A percentile compares a stretch with the other conserved stretches of the same genome.
Evolutionary conservation across 139 green algal genomes (phyloP).

Genomic region (Tetraselmis striata): DNA sequence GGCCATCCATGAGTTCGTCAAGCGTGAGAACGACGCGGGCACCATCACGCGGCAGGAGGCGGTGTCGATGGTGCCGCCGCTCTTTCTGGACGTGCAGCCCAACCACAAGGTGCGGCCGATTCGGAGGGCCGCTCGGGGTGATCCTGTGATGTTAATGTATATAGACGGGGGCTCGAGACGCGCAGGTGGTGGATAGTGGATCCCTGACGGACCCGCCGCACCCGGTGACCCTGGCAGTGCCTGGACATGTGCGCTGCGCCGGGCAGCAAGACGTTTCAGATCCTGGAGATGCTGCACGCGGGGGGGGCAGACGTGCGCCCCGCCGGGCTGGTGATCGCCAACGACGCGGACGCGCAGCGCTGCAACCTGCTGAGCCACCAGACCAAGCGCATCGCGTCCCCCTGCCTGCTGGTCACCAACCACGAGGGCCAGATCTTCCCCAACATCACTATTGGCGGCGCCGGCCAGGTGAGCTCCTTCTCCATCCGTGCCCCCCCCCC

Average conservation of each 20-base stretch:
- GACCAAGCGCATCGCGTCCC: conserved; percentile 81
- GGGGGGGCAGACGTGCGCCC: conserved; percentile 11
- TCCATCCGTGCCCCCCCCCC: too few relatives aligned
- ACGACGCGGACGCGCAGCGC: conserved; percentile 89
- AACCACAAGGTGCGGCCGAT: conserved; percentile 81
- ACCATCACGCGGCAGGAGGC: conserved; percentile 96
- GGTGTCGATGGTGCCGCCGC: conserved; percentile 96
- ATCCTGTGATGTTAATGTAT: too few relatives aligned
- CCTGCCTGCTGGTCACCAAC: conserved; percentile 87
- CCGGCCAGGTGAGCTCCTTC: neutral
- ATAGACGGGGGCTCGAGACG: too few relatives aligned
- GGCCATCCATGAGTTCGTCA: conserved; percentile 73
- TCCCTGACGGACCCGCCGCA: too few relatives aligned
- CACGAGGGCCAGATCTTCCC: conserved; percentile 87
- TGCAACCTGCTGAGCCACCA: conserved; percentile 98
- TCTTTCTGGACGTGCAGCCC: conserved; percentile 93
- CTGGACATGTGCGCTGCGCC: conserved; percentile 97
- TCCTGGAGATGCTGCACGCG: conserved; percentile 87
- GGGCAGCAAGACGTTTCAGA: conserved; percentile 95
- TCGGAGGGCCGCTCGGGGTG: too few relatives aligned
- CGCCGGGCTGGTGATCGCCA: conserved; percentile 87
- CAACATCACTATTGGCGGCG: conserved; percentile 20
- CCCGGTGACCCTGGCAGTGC: too few relatives aligned
- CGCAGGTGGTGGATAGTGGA: too few relatives aligned
- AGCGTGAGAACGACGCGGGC: conserved; percentile 72